Evolutionary conservation across 257 asterid genomes (phyloP), one percentile per base, ranked within the genome.

Genomic region (Solanum corneliomulleri): DNA sequence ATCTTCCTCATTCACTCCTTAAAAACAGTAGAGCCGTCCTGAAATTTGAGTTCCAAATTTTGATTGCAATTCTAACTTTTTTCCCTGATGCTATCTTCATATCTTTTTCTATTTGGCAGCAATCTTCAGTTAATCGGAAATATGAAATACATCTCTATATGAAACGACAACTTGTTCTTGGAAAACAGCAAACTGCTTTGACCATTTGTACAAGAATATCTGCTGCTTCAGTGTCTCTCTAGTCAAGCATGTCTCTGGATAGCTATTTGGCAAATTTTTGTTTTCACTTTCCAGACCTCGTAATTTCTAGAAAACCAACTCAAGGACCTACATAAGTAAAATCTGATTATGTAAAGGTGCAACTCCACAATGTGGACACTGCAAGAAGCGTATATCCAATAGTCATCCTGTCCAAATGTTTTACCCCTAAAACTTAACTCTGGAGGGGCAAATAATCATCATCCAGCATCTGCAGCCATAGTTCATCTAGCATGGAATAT

Each of bases 401-500:
- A 47, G 20, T 47, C 42, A 80, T 47, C 41, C 11, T 3, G 3
- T 47, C 85, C 44, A 80, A 80, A 47, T 80, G 85, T 18, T 80
- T 47, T 29, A 47, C 68, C 64, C 18, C 27, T 5, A 62, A 71
- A 85, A 44, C 82, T 70, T 29, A 42, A 42, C 70, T 60, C 42
- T 56, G 83, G 35, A 68, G 6, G n/a, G 92, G 89, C 69, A 80
- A 29, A 88, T 47, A 88, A 76, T 89, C 95, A 88, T 87, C 93
- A 88, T 95, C 94, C 7, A 90, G 86, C 91, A 92, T 93, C 83
- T 94, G 98, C 89, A 90, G 80, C 92, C 90, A 91, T 86, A 95
- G 83, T 77, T 93, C 95, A 83, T 93, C 94, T 62, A 94, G 83
- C 74, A 91, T 89, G 9, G 71, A 68, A 44, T 90, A 90, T 87